These are phyloP conservation scores for Xylaria sp. DNA, from an alignment of 2,329 filamentous ascomycete genomes.

Conservation along the genomic window DNA sequence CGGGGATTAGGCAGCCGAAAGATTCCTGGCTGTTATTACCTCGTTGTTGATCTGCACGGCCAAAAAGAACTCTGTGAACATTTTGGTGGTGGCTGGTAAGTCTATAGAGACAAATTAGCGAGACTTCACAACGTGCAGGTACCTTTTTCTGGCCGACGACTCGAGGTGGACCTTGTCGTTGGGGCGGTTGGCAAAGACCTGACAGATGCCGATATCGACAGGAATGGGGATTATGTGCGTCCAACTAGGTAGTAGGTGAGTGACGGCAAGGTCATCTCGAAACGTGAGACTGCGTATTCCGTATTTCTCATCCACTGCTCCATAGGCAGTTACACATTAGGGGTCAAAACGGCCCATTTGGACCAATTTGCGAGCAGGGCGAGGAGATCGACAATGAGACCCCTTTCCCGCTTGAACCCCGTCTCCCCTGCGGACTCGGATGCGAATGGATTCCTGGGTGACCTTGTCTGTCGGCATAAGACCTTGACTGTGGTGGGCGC, in stretches of 20 bases:
- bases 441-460: not conserved
- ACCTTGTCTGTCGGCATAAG: not conserved
- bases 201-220: not conserved
- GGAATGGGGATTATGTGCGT: not conserved
- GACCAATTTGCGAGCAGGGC: slow-evolving; percentile 5
- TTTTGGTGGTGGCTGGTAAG: not conserved
- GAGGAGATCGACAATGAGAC: slow-evolving; percentile 7
- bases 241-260: not conserved
- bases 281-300: not conserved
- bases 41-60: slow-evolving; percentile 2
- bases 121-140: not conserved
- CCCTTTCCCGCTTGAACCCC: not conserved
- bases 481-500: not conserved
- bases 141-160: not conserved
- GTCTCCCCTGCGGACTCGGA: not conserved
- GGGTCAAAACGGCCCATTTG: slow-evolving; percentile 3
- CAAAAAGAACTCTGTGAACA: not conserved
- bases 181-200: not conserved
- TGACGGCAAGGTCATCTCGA: not conserved
- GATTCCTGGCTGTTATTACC: slow-evolving; percentile 1
- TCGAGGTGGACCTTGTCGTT: not conserved
- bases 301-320: not conserved
- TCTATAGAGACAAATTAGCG: not conserved
- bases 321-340: not conserved
- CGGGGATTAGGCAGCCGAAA: slow-evolving; percentile 7